phyloP scores from a whole-genome alignment of 257 asterid genomes.

The Solanum corneliomulleri region DNA sequence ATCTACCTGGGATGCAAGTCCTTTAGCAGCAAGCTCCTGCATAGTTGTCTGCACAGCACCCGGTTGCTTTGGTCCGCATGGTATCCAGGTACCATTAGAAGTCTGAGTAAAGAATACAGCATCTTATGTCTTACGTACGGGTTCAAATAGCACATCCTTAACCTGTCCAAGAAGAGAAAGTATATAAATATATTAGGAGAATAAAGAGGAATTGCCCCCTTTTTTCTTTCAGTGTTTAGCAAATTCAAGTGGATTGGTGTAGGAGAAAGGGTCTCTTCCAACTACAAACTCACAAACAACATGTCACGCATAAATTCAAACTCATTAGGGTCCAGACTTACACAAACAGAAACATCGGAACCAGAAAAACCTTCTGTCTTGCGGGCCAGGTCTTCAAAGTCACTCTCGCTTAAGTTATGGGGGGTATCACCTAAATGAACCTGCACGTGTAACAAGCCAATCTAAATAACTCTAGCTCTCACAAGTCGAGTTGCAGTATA shows the following conservation, averaged over 20 bases:
- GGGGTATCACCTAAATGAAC: slow-evolving; percentile 52
- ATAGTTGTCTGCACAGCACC: slow-evolving; percentile 77
- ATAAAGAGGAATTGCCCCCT: not conserved
- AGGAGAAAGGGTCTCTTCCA: not conserved
- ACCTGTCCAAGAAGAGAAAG: slow-evolving; percentile 39
- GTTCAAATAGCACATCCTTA: slow-evolving; percentile 90
- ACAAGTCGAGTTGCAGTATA: not conserved
- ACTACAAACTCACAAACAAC: not conserved
- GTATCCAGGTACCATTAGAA: slow-evolving; percentile 61
- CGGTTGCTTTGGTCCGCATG: slow-evolving; percentile 86
- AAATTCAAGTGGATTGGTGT: not conserved
- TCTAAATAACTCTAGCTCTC: not conserved
- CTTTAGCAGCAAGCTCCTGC: slow-evolving; percentile 80
- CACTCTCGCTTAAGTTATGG: slow-evolving; percentile 38
- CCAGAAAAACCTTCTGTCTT: slow-evolving; percentile 45
- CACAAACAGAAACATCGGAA: slow-evolving; percentile 46
- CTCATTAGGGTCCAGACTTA: slow-evolving; percentile 7
- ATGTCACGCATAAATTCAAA: not conserved
- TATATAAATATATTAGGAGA: not conserved
- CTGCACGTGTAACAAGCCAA: slow-evolving; percentile 5
- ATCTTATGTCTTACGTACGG: slow-evolving; percentile 95
- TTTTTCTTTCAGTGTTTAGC: not conserved
- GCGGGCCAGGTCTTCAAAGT: slow-evolving; percentile 32
- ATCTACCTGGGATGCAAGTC: slow-evolving; percentile 74
- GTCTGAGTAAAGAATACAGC: slow-evolving; percentile 66